Conservation (phyloP, 441 rosid species). For the Populus trichocarpa region DNA sequence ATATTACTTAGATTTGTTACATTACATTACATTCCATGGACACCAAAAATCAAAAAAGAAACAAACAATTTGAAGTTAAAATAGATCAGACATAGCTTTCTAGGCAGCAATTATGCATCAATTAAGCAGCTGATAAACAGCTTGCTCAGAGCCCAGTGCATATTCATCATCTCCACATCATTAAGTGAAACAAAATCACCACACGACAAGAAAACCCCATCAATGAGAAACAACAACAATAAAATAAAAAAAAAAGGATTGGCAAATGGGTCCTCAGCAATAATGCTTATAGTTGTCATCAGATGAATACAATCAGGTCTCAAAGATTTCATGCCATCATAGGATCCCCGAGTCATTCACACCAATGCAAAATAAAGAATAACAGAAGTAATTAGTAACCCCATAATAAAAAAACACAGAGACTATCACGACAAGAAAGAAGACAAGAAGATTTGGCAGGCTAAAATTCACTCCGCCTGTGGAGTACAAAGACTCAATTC, state of each 20-base stretch:
- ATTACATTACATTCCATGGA: not conserved
- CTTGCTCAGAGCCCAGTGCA: conserved; percentile 84
- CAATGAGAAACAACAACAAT: not conserved
- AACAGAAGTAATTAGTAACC: no score
- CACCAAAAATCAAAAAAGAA: not conserved
- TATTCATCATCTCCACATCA: conserved; percentile 48
- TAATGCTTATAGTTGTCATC: conserved; percentile 49
- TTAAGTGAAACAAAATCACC: not conserved
- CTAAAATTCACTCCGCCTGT: conserved; percentile 46
- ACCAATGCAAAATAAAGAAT: not conserved
- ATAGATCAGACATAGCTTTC: conserved; percentile 53
- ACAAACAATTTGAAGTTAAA: not conserved
- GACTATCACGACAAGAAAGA: not conserved
- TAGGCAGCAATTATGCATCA: conserved; percentile 64
- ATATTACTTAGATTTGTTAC: not conserved
- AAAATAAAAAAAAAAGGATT: not conserved
- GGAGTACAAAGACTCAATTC: conserved; percentile 38
- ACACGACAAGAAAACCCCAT: not conserved
- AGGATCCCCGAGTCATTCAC: conserved; percentile 25
- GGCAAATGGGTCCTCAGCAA: conserved; percentile 36
- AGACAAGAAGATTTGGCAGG: conserved; percentile 26
- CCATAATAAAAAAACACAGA: not conserved
- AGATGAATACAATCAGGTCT: conserved; percentile 52
- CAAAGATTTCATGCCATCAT: conserved; percentile 69
- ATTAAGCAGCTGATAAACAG: conserved; percentile 20